A percentile compares a stretch with the other conserved stretches of the same genome.
Conservation (phyloP, 2,329 filamentous ascomycete species). For the Trichophyton rubrum region DNA sequence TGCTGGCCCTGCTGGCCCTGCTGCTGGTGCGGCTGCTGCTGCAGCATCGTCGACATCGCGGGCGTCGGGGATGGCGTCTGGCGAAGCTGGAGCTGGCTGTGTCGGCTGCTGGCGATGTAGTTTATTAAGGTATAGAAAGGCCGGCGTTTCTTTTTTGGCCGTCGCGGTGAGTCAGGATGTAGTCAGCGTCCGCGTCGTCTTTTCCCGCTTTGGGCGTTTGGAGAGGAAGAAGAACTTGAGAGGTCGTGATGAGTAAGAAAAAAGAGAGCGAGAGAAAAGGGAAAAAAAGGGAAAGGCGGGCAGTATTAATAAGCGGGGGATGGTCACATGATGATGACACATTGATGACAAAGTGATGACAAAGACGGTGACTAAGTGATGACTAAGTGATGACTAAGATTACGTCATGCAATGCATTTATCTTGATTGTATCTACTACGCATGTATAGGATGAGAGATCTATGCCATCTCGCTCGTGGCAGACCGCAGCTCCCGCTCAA, state of each 20-base stretch:
- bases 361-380: too few relatives aligned
- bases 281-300: background rate
- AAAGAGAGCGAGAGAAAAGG: background rate
- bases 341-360: background rate
- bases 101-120: background rate
- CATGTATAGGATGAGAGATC: too few relatives aligned
- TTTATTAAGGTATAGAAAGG: too few relatives aligned
- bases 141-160: background rate
- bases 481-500: too few relatives aligned
- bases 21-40: constrained; percentile 6
- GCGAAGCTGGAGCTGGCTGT: background rate
- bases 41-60: background rate
- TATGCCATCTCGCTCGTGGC: too few relatives aligned
- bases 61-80: too few relatives aligned
- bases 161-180: background rate
- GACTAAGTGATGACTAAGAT: too few relatives aligned
- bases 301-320: background rate
- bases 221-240: too few relatives aligned
- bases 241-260: constrained; percentile 1
- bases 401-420: too few relatives aligned
- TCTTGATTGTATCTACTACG: too few relatives aligned
- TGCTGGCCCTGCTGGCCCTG: constrained; percentile 4
- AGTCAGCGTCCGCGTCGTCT: background rate
- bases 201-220: background rate
- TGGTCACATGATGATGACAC: background rate